Evolutionary conservation across 2,329 filamentous ascomycete species (phyloP).

Genomic region (Colletotrichum echinochloae): DNA sequence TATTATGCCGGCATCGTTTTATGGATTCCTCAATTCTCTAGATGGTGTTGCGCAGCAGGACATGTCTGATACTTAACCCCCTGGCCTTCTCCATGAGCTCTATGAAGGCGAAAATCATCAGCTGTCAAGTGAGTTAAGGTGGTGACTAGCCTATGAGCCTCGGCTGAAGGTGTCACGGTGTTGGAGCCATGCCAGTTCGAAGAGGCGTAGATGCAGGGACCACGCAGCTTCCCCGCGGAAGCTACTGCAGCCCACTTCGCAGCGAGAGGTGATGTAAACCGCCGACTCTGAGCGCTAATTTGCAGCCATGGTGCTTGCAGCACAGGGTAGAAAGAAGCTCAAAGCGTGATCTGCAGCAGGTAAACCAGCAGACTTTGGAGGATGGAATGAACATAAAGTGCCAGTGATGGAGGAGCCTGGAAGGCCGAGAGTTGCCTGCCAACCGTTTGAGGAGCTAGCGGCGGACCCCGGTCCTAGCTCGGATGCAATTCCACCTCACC

Average conservation of each 20-base stretch:
- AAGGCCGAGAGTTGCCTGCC: not conserved
- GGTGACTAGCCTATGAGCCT: not conserved
- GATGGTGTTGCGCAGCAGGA: not conserved
- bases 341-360: too few species aligned
- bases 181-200: not conserved
- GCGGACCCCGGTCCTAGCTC: constrained; percentile 26
- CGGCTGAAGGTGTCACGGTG: not conserved
- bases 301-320: not conserved
- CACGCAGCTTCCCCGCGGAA: constrained; percentile 21
- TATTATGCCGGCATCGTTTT: not conserved
- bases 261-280: not conserved
- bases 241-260: constrained; percentile 19
- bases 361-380: not conserved
- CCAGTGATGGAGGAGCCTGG: not conserved
- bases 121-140: not conserved
- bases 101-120: not conserved
- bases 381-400: not conserved
- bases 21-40: not conserved
- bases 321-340: not conserved
- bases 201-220: constrained; percentile 11
- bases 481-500: constrained; percentile 8
- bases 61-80: not conserved
- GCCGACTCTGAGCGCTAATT: not conserved
- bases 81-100: not conserved
- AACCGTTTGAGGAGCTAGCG: not conserved